Conservation (phyloP, 2,329 filamentous ascomycete species). For the Xylaria sp. region DNA sequence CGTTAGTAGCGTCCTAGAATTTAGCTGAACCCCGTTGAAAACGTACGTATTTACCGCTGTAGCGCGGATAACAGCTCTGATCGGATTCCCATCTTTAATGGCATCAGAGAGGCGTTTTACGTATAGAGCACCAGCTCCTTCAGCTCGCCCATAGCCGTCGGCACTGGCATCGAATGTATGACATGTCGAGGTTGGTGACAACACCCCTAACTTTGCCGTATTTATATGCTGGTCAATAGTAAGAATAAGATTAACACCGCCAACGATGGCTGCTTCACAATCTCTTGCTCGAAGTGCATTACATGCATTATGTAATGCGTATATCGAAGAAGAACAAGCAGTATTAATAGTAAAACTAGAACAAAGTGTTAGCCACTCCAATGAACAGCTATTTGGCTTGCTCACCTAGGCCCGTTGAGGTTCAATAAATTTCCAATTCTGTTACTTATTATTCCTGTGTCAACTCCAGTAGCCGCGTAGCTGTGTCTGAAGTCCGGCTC, state of each 20-base stretch:
- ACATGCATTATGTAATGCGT: slow-evolving; percentile 50
- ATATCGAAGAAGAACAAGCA: slow-evolving; percentile 54
- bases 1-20: slow-evolving; percentile 39
- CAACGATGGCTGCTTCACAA: slow-evolving; percentile 52
- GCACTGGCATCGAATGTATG: slow-evolving; percentile 48
- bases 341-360: slow-evolving; percentile 44
- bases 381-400: neutral
- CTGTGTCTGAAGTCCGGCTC: slow-evolving; percentile 45
- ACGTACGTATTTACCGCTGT: slow-evolving; percentile 42
- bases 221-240: slow-evolving; percentile 47
- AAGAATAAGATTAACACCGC: slow-evolving; percentile 52
- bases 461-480: slow-evolving; percentile 49
- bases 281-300: slow-evolving; percentile 47
- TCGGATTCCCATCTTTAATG: slow-evolving; percentile 42
- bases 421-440: slow-evolving; percentile 54
- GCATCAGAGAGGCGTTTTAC: slow-evolving; percentile 46
- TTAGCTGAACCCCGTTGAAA: slow-evolving; percentile 28
- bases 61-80: slow-evolving; percentile 44
- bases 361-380: slow-evolving; percentile 5
- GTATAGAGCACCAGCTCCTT: slow-evolving; percentile 42
- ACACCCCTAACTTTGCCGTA: slow-evolving; percentile 48
- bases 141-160: slow-evolving; percentile 47
- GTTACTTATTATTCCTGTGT: slow-evolving; percentile 52
- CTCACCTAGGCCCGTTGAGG: slow-evolving; percentile 49
- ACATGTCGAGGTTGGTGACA: slow-evolving; percentile 50